phyloP scores from a whole-genome alignment of 1,139 yeast species.

The Geotrichum histeridarum region DNA sequence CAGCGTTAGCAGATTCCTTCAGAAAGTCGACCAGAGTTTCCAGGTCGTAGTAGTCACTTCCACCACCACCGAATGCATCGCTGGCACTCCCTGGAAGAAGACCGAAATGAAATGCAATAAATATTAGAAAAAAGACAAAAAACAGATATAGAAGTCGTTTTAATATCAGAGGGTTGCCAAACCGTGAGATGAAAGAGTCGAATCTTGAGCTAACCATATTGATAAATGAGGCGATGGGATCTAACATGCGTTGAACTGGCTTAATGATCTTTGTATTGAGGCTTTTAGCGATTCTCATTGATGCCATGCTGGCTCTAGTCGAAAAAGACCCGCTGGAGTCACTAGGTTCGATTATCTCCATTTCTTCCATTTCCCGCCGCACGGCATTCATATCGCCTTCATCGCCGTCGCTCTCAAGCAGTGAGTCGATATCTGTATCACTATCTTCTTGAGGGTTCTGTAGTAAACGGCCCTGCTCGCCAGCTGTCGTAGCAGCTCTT shows the following conservation, averaged over 20 bases:
- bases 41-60: constrained; percentile 54
- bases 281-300: constrained; percentile 33
- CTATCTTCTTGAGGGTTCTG: not conserved
- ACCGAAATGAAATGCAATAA: constrained; percentile 53
- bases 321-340: constrained; percentile 22
- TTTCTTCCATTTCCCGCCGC: constrained; percentile 37
- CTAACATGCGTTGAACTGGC: constrained; percentile 53
- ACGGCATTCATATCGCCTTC: constrained; percentile 18
- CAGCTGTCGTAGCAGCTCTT: constrained; percentile 1
- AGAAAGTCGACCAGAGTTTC: constrained; percentile 48
- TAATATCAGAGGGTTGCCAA: constrained; percentile 84
- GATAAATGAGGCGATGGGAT: constrained; percentile 64
- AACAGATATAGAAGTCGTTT: constrained; percentile 69
- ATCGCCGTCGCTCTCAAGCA: constrained; percentile 13
- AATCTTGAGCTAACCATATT: constrained; percentile 43
- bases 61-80: constrained; percentile 43
- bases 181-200: constrained; percentile 54
- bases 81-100: constrained; percentile 37
- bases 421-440: constrained; percentile 8
- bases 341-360: constrained; percentile 42
- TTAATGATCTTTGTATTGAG: constrained; percentile 45
- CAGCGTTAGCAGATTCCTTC: constrained; percentile 48
- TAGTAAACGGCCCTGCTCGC: constrained; percentile 1
- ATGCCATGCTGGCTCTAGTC: constrained; percentile 28
- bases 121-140: constrained; percentile 54